A percentile compares a stretch with the other conserved stretches of the same genome.
These are phyloP conservation scores for Colletotrichum endophyticum DNA, from an alignment of 2,329 filamentous ascomycete genomes.

Conservation along the genomic window DNA sequence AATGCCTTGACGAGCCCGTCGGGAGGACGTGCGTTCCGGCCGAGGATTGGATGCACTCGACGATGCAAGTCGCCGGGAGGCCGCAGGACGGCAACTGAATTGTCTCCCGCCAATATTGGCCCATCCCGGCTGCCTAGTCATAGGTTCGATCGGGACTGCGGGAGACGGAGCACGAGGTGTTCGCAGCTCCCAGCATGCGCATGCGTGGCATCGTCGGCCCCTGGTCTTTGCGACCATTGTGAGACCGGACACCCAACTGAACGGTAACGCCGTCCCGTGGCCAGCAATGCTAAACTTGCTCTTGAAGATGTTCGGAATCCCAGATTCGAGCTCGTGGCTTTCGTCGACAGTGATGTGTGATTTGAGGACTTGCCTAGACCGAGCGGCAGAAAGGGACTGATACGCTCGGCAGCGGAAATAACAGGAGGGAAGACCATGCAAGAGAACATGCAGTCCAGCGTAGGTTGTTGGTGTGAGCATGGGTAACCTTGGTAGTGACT, in stretches of 20 bases:
- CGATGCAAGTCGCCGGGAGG: slow-evolving; percentile 66
- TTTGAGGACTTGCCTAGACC: slow-evolving; percentile 62
- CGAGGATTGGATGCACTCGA: slow-evolving; percentile 65
- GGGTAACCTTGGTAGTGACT: slow-evolving; percentile 58
- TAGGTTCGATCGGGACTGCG: slow-evolving; percentile 62
- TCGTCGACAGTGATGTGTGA: slow-evolving; percentile 61
- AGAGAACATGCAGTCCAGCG: slow-evolving; percentile 63
- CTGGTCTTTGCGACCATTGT: slow-evolving; percentile 55
- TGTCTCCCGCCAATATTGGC: slow-evolving; percentile 61
- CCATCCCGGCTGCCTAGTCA: slow-evolving; percentile 66
- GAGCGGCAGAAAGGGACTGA: slow-evolving; percentile 52
- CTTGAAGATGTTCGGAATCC: slow-evolving; percentile 67
- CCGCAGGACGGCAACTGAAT: slow-evolving; percentile 65
- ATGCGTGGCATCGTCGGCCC: slow-evolving; percentile 59
- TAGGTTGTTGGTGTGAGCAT: slow-evolving; percentile 51
- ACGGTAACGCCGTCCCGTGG: slow-evolving; percentile 64
- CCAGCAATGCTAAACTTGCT: slow-evolving; percentile 70
- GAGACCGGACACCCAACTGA: slow-evolving; percentile 58
- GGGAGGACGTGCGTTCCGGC: slow-evolving; percentile 67
- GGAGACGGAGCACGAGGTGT: slow-evolving; percentile 66
- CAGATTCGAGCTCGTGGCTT: slow-evolving; percentile 66
- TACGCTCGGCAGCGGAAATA: slow-evolving; percentile 54
- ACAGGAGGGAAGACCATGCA: slow-evolving; percentile 65
- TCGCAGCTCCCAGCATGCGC: slow-evolving; percentile 62
- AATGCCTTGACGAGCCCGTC: slow-evolving; percentile 58